Evolutionary conservation across 2,329 filamentous ascomycete genomes (phyloP), one percentile per base, ranked within the genome.

Genomic region (Trichoderma citrinoviride): DNA sequence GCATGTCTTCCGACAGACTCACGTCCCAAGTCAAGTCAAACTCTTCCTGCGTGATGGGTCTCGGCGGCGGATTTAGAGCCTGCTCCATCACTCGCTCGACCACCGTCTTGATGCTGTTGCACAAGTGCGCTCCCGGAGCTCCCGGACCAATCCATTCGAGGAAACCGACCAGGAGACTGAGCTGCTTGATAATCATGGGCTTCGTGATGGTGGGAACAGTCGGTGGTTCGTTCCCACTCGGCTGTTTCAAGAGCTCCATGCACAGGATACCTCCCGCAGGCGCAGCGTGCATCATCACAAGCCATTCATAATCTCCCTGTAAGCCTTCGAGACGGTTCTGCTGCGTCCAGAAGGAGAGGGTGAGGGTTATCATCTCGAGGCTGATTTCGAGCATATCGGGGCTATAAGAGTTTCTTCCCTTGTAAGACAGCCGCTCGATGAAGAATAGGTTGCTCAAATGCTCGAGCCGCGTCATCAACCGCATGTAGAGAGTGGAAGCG

Each of bases 361-460:
- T 80, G 12, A 79, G 70, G 3, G 77, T 74, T 3, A 83, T 77
- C 72, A 83, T 77, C 61, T 83, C 79, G 23, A 77, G 78, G 52
- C 80, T 81, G 43, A 80, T 61, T 41, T 65, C 76, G 2, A 76
- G 71, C 41, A 83, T 71, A 17, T 81, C 73, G 29, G 80, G 75
- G 0, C 77, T 76, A 14, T 76, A 73, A n/a, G 75, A 50, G 23
- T 72, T 5, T 74, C 72, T 4, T 14, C 60, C 49, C 64, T 82
- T 83, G 54, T 82, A 77, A n/a, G 87, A 76, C 0, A 87, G 80
- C 23, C 85, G 77, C 67, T 87, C 82, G 29, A 87, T 75, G 27
- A 87, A 79, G 67, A 88, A 87, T 6, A 83, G 76, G 53, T 85
- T 86, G 47, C 86, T 81, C 0, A 85, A 74, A 50, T 83, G 80